Evolutionary conservation across 345 rosid genomes (phyloP), one percentile per base, ranked within the genome.

Genomic region (Bruguiera sexangula): DNA sequence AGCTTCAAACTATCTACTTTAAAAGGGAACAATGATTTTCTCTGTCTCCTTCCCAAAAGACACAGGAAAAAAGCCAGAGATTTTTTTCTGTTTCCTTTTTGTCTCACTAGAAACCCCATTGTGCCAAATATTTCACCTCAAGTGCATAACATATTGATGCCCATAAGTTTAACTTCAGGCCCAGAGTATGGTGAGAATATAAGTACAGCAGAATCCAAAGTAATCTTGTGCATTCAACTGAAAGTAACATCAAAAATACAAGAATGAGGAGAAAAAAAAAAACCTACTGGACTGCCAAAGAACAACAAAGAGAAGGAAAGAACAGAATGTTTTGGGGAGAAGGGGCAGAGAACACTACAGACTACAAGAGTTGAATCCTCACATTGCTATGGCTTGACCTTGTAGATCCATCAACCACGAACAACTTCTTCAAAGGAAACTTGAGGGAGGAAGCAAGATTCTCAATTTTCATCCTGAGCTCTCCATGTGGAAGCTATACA

Each of bases 301-400:
- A 55, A 55, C 16, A 55, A 22, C 27, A 55, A 55, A 55, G 29
- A 55, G 60, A 55, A 55, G 60, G 16, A 13, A 55, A 22, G 16
- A 18, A 43, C 18, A 43, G 50, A 43, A 43, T 43, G 37, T 3
- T 43, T 43, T 1, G 0, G 15, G 29, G 16, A 22, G 30, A 3
- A 26, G 16, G 4, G 30, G 11, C 60, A 8, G 60, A 2, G 50
- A 43, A 43, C 1, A 22, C 18, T 26, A 19, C 60, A 8, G 18
- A 22, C 60, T 8, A 55, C 29, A 30, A 55, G 48, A 60, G 18
- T 22, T 20, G 53, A 64, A 68, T 72, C 56, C 98, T 88, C 80
- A 92, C 99, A 89, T 96, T 96, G 91, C 99, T 92, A 74, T 96
- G 99, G 85, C 96, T 92, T 79, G 98, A 90, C 79, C 99, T 92